Evolutionary conservation across 2,329 filamentous ascomycete genomes (phyloP).

Genomic region (Aspergillus neoniger): DNA sequence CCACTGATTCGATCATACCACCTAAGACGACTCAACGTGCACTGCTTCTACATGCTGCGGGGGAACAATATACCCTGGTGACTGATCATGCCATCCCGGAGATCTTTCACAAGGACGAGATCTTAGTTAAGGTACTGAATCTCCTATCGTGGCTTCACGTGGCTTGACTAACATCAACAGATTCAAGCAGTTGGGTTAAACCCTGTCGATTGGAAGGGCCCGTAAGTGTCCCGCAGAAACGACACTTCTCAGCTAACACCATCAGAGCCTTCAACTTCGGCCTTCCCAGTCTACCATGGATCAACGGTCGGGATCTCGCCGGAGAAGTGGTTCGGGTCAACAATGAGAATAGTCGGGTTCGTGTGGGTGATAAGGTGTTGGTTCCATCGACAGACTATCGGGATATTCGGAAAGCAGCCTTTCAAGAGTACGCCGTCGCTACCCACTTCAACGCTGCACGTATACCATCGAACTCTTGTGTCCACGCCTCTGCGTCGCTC

Average conservation of each 20-base stretch:
- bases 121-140: slow-evolving; percentile 58
- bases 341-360: slow-evolving; percentile 51
- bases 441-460: slow-evolving; percentile 66
- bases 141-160: not conserved
- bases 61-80: slow-evolving; percentile 53
- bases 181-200: slow-evolving; percentile 69
- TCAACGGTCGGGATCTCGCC: slow-evolving; percentile 69
- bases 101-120: slow-evolving; percentile 51
- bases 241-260: not conserved
- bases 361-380: slow-evolving; percentile 59
- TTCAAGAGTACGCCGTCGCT: slow-evolving; percentile 68
- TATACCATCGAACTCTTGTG: slow-evolving; percentile 56
- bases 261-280: slow-evolving; percentile 69
- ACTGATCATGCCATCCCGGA: slow-evolving; percentile 51
- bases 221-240: slow-evolving; percentile 51
- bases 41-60: slow-evolving; percentile 53
- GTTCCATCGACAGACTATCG: slow-evolving; percentile 75
- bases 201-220: slow-evolving; percentile 74
- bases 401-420: slow-evolving; percentile 70
- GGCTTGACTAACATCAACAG: slow-evolving; percentile 17
- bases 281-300: slow-evolving; percentile 67
- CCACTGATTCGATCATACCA: not conserved
- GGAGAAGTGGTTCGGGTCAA: slow-evolving; percentile 60
- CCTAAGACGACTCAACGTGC: slow-evolving; percentile 45
- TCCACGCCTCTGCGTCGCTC: slow-evolving; percentile 61